Evolutionary conservation across 331 rosid species (phyloP), one percentile per base, ranked within the genome.

Genomic region (Quercus tomentella): DNA sequence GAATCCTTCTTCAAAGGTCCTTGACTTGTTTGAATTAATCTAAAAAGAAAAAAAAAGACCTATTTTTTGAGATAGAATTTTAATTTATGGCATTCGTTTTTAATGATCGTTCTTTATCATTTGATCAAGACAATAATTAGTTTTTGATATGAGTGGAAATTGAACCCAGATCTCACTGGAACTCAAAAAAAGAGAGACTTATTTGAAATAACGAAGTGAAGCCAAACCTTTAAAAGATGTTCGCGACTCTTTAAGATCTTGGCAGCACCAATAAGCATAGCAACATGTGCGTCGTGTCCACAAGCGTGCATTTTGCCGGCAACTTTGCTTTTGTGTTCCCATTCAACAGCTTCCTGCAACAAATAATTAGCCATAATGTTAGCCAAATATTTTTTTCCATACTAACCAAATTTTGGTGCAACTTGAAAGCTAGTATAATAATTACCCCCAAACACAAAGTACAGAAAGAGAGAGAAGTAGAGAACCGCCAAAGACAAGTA

Each of bases 231-330:
- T 58, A 95, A 81, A 73, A 92, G 89, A 84, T 91, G 90, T 33
- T 95, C 96, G 12, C 99, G 94, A 75, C 73, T 84, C 88, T 93
- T 95, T 85, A 95, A 87, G 79, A 95, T 89, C 85, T 88, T 95
- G 83, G 99, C 96, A 41, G 99, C 99, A 8, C 99, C 99, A 20
- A 92, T 18, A 18, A 95, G 96, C 99, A 95, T 95, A 4, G 99
- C 88, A 83, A 95, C 99, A 74, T 95, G 99, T 31, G 97, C 99
- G 68, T 95, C 99, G 86, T 95, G 99, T 80, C 99, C 99, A 88
- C 99, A 93, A 31, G 99, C 99, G 60, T 92, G 99, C 99, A 95
- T 95, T 87, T 91, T 95, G 84, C 97, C 97, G 45, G 91, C 87
- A 37, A 90, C 96, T 89, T 88, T 95, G 74, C 97, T 93, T 75